A percentile compares a stretch with the other conserved stretches of the same genome.
Conservation (phyloP, 352 stramenopile species). For the Albugo laibachii region DNA sequence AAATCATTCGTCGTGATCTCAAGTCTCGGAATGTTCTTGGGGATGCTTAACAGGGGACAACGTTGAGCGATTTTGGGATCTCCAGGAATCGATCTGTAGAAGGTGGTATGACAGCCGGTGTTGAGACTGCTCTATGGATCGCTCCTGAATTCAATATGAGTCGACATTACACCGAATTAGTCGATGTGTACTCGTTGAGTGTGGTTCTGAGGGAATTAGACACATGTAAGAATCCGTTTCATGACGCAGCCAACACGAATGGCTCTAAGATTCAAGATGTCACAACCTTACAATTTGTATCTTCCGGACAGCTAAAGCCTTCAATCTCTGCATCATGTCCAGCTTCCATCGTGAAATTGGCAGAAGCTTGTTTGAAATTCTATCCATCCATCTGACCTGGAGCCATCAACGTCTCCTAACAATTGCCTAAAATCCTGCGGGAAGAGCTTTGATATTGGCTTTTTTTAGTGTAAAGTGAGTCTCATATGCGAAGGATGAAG, state of each 20-base stretch:
- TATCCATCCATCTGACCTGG: slow-evolving; percentile 37
- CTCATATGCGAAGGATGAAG: too few relatives aligned
- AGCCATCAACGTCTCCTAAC: slow-evolving; percentile 59
- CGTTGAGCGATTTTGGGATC: slow-evolving; percentile 52
- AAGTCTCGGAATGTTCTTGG: slow-evolving; percentile 53
- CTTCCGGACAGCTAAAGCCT: slow-evolving; percentile 43
- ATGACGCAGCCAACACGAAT: slow-evolving; percentile 40
- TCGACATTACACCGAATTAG: slow-evolving; percentile 1
- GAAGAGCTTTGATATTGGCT: slow-evolving; percentile 3
- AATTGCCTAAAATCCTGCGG: slow-evolving; percentile 48
- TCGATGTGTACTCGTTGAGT: slow-evolving; percentile 14
- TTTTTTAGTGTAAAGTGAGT: too few relatives aligned
- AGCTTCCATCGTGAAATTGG: slow-evolving; percentile 29
- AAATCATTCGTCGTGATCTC: slow-evolving; percentile 42
- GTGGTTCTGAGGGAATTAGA: slow-evolving; percentile 39
- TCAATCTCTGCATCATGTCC: slow-evolving; percentile 28
- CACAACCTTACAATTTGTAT: slow-evolving; percentile 40
- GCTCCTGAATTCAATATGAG: slow-evolving; percentile 12
- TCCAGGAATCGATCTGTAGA: slow-evolving; percentile 29
- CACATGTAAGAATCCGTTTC: slow-evolving; percentile 35
- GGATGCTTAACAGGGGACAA: slow-evolving; percentile 25
- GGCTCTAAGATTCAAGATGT: slow-evolving; percentile 37
- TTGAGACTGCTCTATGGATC: slow-evolving; percentile 8
- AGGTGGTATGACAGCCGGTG: slow-evolving; percentile 33
- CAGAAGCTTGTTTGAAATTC: slow-evolving; percentile 35